A percentile compares a stretch with the other conserved stretches of the same genome.
Evolutionary conservation across 1,284 basidiomycete genomes (phyloP).

Genomic region (Phellopilus nigrolimitatus): DNA sequence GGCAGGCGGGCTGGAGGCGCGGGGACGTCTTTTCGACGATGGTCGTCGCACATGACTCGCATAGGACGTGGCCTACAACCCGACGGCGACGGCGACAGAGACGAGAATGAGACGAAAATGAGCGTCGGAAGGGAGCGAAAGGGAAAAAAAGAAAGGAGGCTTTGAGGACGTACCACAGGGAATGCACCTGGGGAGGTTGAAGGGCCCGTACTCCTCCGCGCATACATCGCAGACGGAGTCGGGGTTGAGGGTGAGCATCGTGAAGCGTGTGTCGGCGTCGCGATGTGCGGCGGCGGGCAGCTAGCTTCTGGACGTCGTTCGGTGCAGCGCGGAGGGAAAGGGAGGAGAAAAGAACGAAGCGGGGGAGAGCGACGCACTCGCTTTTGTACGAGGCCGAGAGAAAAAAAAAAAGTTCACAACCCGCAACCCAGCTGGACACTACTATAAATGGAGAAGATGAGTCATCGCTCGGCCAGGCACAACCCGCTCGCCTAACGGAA

Average conservation of each 20-base stretch:
- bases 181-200: conserved; percentile 69
- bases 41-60: conserved; percentile 65
- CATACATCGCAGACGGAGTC: conserved; percentile 81
- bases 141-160: conserved; percentile 25
- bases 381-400: too few relatives aligned
- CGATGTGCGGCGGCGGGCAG: not conserved
- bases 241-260: conserved; percentile 71
- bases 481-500: too few relatives aligned
- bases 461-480: too few relatives aligned
- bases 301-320: too few relatives aligned
- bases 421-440: too few relatives aligned
- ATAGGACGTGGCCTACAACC: conserved; percentile 77
- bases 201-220: conserved; percentile 73
- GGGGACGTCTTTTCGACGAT: conserved; percentile 74
- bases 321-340: too few relatives aligned
- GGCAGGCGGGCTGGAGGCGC: conserved; percentile 62
- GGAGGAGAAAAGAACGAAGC: too few relatives aligned
- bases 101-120: conserved; percentile 15
- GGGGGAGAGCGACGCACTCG: too few relatives aligned
- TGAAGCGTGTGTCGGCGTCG: conserved; percentile 3
- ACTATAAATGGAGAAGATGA: too few relatives aligned
- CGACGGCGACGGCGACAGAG: not conserved
- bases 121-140: conserved; percentile 21
- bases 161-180: conserved; percentile 54
- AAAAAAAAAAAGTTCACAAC: too few relatives aligned